Percentiles rank a stretch among this genome's conserved stretches.
phyloP scores from a whole-genome alignment of 1,284 basidiomycete species.

The Rhodotorula sp. region DNA sequence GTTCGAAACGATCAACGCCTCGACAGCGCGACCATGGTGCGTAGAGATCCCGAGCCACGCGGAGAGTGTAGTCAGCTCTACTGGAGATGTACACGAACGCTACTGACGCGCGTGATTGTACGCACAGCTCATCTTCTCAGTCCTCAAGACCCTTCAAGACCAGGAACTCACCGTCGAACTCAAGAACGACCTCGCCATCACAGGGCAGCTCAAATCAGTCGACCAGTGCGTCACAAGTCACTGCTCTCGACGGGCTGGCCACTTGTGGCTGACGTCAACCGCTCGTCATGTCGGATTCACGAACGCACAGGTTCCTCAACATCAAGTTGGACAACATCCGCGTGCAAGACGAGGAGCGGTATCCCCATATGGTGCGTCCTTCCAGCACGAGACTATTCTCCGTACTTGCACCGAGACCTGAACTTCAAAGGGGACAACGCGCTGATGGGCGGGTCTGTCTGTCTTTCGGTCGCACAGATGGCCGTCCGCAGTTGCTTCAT shows the following conservation, averaged over 20 bases:
- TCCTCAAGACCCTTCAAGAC: constrained; percentile 94
- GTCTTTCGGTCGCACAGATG: no score
- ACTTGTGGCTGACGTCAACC: background rate
- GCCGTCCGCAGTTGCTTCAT: constrained; percentile 99
- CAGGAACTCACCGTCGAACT: constrained; percentile 85
- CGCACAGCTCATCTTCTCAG: constrained; percentile 85
- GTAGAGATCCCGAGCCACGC: background rate
- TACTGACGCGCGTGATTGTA: background rate
- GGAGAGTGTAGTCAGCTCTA: background rate
- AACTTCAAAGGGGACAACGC: background rate
- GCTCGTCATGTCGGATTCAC: background rate
- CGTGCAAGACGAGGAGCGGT: constrained; percentile 85
- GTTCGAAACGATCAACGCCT: background rate
- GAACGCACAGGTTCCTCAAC: constrained; percentile 77
- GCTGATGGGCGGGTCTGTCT: no score
- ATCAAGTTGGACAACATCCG: constrained; percentile 93
- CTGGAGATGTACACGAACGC: background rate
- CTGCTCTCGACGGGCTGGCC: background rate
- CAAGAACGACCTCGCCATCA: constrained; percentile 98
- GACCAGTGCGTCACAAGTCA: constrained; percentile 76
- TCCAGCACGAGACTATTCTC: background rate
- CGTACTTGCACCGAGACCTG: no score
- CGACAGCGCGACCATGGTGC: constrained; percentile 5
- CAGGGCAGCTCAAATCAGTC: constrained; percentile 93
- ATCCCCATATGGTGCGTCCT: constrained; percentile 89